Conservation (phyloP, 2,329 filamentous ascomycete species). For the Pseudogymnoascus sp. region DNA sequence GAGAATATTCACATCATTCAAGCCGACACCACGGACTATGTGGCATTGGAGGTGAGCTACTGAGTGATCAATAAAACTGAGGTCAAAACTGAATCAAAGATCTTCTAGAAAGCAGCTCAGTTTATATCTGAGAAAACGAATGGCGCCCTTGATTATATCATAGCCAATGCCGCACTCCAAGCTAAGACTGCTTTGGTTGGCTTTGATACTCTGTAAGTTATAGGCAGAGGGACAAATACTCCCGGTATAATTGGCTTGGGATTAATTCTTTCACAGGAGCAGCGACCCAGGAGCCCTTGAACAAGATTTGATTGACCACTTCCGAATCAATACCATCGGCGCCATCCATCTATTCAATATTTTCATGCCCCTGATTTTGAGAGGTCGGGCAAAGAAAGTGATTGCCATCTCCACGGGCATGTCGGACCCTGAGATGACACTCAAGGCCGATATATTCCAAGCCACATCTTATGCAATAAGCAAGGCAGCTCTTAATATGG, state of each 20-base stretch:
- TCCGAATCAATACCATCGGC: conserved; percentile 45
- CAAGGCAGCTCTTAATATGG: conserved; percentile 49
- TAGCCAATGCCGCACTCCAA: conserved; percentile 43
- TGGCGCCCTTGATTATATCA: conserved; percentile 43
- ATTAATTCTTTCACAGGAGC: conserved; percentile 18
- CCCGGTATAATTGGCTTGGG: conserved; percentile 10
- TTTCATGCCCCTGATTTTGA: conserved; percentile 46
- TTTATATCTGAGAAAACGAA: conserved; percentile 30
- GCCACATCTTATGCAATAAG: conserved; percentile 39
- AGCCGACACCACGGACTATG: conserved; percentile 16
- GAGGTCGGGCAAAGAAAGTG: conserved; percentile 47
- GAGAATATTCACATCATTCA: conserved; percentile 19
- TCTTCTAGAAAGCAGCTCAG: conserved; percentile 19
- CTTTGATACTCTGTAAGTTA: conserved; percentile 36
- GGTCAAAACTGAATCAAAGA: conserved; percentile 14
- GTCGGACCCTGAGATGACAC: conserved; percentile 40
- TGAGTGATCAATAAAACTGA: conserved; percentile 12
- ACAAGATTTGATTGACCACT: conserved; percentile 28
- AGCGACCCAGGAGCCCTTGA: conserved; percentile 30
- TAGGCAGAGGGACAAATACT: conserved; percentile 4
- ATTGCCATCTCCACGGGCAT: conserved; percentile 43
- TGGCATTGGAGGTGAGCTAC: conserved; percentile 18
- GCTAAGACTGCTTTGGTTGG: conserved; percentile 23
- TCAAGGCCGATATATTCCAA: conserved; percentile 32
- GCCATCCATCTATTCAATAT: conserved; percentile 47